Evolutionary conservation across 1,284 basidiomycete genomes (phyloP).

Genomic region (Coniferiporia sulphurascens): DNA sequence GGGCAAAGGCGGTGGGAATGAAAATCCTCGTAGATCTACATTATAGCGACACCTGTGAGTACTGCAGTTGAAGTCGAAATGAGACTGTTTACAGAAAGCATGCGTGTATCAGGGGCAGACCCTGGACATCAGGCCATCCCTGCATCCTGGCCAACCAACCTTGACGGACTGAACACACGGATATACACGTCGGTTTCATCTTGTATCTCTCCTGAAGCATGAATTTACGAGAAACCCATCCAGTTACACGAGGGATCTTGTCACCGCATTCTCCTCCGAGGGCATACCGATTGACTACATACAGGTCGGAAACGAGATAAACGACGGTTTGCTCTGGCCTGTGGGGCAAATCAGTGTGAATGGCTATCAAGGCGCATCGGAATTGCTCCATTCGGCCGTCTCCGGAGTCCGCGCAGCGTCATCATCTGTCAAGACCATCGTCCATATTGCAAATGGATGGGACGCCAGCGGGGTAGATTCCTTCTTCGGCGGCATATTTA

Average conservation of each 20-base stretch:
- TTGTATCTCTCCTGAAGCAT: neutral
- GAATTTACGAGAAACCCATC: neutral
- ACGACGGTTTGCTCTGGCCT: conserved; percentile 54
- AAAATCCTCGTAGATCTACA: conserved; percentile 55
- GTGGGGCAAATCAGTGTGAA: conserved; percentile 49
- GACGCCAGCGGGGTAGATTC: conserved; percentile 39
- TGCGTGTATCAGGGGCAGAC: conserved; percentile 46
- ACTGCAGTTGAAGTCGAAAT: neutral
- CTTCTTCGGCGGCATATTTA: conserved; percentile 51
- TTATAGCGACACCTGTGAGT: conserved; percentile 58
- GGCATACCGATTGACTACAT: conserved; percentile 53
- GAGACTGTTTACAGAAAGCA: neutral
- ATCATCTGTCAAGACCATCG: conserved; percentile 45
- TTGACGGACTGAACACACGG: conserved; percentile 46
- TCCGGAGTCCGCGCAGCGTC: conserved; percentile 38
- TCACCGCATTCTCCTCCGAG: conserved; percentile 45
- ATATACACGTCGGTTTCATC: conserved; percentile 43
- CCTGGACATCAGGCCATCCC: conserved; percentile 58
- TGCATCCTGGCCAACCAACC: conserved; percentile 48
- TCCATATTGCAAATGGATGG: conserved; percentile 66
- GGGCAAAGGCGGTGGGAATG: conserved; percentile 53
- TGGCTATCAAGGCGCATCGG: conserved; percentile 50
- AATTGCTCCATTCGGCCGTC: conserved; percentile 56
- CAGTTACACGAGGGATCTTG: conserved; percentile 51
- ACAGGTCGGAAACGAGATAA: conserved; percentile 29